These are phyloP conservation scores for Rhexocercosporidium sp. DNA, from an alignment of 2,329 filamentous ascomycete genomes.

Conservation along the genomic window DNA sequence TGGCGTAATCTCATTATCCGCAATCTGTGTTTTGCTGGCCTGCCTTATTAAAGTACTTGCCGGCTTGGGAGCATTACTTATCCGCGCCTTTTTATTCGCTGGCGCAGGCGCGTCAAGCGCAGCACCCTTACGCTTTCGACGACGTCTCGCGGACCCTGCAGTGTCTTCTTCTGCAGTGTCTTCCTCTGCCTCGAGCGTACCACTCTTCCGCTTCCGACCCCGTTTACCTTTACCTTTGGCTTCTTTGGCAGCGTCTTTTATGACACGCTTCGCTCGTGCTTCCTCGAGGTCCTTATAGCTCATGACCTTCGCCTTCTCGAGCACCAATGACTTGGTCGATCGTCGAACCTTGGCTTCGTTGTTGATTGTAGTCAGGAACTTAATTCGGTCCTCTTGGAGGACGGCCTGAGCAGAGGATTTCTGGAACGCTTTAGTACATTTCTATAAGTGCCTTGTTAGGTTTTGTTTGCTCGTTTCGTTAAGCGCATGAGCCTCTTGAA, in stretches of 20 bases:
- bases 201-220: constrained; percentile 23
- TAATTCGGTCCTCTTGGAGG: constrained; percentile 40
- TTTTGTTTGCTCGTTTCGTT: too few relatives aligned
- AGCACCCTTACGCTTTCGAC: constrained; percentile 23
- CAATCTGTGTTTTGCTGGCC: too few relatives aligned
- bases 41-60: too few relatives aligned
- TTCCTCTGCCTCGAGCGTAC: constrained; percentile 14
- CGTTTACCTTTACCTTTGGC: constrained; percentile 17
- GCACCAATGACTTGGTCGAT: constrained; percentile 24
- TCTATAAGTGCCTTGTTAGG: too few relatives aligned
- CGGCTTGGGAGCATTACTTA: too few relatives aligned
- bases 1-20: too few relatives aligned
- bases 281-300: constrained; percentile 39
- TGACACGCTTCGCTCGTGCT: constrained; percentile 6
- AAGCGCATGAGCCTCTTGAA: too few relatives aligned
- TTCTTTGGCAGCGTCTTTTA: not conserved
- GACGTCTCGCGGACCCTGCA: constrained; percentile 22
- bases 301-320: constrained; percentile 30
- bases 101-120: constrained; percentile 18
- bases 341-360: constrained; percentile 28
- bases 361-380: constrained; percentile 25
- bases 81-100: constrained; percentile 6
- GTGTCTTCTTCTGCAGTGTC: constrained; percentile 13
- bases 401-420: too few relatives aligned
- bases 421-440: too few relatives aligned